A percentile compares a stretch with the other conserved stretches of the same genome.
Evolutionary conservation across 176 grass and related monocot species (phyloP).

Genomic region (Avena atlantica): DNA sequence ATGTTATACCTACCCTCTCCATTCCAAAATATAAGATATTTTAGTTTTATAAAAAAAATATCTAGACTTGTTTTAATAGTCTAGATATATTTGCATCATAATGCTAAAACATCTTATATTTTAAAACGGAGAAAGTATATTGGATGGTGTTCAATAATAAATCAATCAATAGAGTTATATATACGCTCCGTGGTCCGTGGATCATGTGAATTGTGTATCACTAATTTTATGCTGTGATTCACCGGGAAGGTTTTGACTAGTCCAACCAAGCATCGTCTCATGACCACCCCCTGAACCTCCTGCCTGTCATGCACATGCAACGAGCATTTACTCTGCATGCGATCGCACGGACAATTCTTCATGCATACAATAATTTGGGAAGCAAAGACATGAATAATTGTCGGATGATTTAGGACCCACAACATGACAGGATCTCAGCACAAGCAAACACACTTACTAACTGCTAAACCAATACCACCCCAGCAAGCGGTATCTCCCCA

Average conservation of each 20-base stretch:
- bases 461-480: not conserved
- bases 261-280: slow-evolving; percentile 14
- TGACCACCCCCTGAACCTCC: not conserved
- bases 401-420: slow-evolving; percentile 19
- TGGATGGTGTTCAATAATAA: too few species aligned
- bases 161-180: not conserved
- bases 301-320: slow-evolving; percentile 23
- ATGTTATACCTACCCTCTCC: too few species aligned
- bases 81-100: too few species aligned
- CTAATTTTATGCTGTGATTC: too few species aligned
- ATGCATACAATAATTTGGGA: slow-evolving; percentile 37
- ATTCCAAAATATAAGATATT: too few species aligned
- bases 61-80: too few species aligned
- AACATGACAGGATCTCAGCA: slow-evolving; percentile 19
- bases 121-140: too few species aligned
- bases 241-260: slow-evolving; percentile 19
- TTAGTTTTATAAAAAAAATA: too few species aligned
- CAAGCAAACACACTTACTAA: not conserved
- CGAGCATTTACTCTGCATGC: slow-evolving; percentile 17
- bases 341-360: slow-evolving; percentile 27
- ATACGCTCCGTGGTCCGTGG: not conserved
- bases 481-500: not conserved
- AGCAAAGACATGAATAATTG: slow-evolving; percentile 30
- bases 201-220: not conserved
- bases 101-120: too few species aligned